phyloP scores from a whole-genome alignment of 2,329 filamentous ascomycete species.

The Aspergillus thermomutatus region DNA sequence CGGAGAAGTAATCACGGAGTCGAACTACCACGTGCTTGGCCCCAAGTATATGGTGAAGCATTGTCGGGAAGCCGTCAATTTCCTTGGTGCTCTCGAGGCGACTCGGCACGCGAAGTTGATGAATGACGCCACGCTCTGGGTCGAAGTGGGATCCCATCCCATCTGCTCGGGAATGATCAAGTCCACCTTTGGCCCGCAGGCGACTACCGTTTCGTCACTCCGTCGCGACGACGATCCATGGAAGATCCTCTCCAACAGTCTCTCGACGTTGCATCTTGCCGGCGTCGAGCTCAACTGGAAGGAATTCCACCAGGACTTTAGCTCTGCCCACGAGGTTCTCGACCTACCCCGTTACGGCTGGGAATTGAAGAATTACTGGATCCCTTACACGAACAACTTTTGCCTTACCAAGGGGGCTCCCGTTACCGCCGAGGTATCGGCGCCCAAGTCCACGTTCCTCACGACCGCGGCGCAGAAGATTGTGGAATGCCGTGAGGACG shows the following conservation, averaged over 20 bases:
- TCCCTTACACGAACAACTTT: conserved; percentile 37
- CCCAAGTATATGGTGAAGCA: conserved; percentile 41
- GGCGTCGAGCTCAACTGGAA: conserved; percentile 42
- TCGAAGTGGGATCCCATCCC: conserved; percentile 58
- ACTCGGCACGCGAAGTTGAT: conserved; percentile 46
- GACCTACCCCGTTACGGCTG: conserved; percentile 37
- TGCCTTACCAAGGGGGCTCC: conserved; percentile 34
- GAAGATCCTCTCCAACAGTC: conserved; percentile 38
- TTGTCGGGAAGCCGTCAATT: conserved; percentile 46
- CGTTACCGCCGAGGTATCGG: conserved; percentile 9
- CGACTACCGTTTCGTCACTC: conserved; percentile 46
- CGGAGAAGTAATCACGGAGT: conserved; percentile 40
- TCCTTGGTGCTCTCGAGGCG: conserved; percentile 41
- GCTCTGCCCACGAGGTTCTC: conserved; percentile 28
- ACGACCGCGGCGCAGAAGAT: conserved; percentile 31
- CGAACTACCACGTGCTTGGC: conserved; percentile 29
- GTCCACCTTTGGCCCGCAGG: conserved; percentile 58
- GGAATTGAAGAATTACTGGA: conserved; percentile 42
- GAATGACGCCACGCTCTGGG: conserved; percentile 66
- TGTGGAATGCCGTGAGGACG: conserved; percentile 25
- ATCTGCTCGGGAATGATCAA: conserved; percentile 47
- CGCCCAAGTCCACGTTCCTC: conserved; percentile 21
- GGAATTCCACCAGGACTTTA: conserved; percentile 43
- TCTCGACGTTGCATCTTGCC: conserved; percentile 35
- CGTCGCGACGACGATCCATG: conserved; percentile 42